These are phyloP conservation scores for Nepenthes gracilis DNA, from an alignment of 148 eudicot species.

Conservation along the genomic window DNA sequence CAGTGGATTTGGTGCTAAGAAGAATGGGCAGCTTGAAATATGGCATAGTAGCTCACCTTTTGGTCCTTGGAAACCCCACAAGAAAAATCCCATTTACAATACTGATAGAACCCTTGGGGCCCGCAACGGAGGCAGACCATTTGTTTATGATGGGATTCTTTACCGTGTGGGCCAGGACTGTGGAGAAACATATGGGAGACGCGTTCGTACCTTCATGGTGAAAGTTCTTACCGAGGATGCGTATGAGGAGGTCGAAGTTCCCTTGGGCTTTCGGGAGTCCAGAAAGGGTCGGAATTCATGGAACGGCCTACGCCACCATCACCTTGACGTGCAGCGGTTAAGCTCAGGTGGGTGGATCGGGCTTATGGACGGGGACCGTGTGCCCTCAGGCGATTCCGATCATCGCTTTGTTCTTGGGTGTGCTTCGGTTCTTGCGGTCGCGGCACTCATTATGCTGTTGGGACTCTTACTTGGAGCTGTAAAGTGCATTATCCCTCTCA, in stretches of 20 bases:
- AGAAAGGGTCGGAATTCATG: constrained; percentile 69
- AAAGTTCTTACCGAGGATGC: constrained; percentile 51
- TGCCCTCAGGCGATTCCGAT: constrained; percentile 67
- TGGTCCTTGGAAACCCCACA: constrained; percentile 92
- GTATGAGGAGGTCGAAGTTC: constrained; percentile 72
- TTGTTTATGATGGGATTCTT: constrained; percentile 50
- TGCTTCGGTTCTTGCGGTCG: constrained; percentile 40
- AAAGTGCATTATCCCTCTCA: constrained; percentile 63
- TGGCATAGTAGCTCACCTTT: constrained; percentile 82
- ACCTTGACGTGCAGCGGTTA: constrained; percentile 75
- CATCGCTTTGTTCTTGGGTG: constrained; percentile 51
- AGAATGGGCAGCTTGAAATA: constrained; percentile 84
- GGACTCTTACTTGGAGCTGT: constrained; percentile 74
- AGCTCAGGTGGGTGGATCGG: constrained; percentile 74
- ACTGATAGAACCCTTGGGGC: constrained; percentile 57
- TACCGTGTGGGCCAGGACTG: constrained; percentile 90
- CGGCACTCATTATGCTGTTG: constrained; percentile 35
- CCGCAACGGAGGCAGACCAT: constrained; percentile 93
- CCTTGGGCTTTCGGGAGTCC: constrained; percentile 46
- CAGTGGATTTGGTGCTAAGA: constrained; percentile 55
- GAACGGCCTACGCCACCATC: constrained; percentile 88
- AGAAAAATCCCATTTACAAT: constrained; percentile 67
- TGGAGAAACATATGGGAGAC: constrained; percentile 74
- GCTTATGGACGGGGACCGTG: constrained; percentile 82
- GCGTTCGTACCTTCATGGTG: constrained; percentile 57